Evolutionary conservation across 2,329 filamentous ascomycete genomes (phyloP), one percentile per base, ranked within the genome.

Genomic region (Ophiostoma montium): DNA sequence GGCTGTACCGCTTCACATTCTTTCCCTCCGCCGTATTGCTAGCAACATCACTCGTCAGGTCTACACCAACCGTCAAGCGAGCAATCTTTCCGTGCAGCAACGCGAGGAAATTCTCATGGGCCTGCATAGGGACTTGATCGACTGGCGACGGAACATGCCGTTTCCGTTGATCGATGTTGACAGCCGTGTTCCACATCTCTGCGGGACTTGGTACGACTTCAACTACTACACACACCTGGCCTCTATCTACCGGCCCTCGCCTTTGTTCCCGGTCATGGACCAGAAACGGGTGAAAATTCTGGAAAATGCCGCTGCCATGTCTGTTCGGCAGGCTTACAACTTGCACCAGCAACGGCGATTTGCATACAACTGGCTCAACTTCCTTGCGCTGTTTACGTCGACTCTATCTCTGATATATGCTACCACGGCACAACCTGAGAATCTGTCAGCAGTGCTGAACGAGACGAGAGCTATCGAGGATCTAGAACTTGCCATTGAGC

Each of bases 181-280:
- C 53, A 59, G 58, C 5, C 59, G 59, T 9, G 67, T 71, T 1
- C 68, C 68, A 1, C 69, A 71, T 49, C 57, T 70, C 3, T 65
- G 57, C 36, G 67, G 61, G 8, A 63, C 57, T 49, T 71, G 68
- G 69, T 71, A 67, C 53, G 68, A 71, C 48, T 63, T 70, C 41
- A 71, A 71, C 55, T 71, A 68, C 54, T 70, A 70, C 53, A 68
- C 63, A 0, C 68, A 71, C 45, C 55, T 70, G 1, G 63, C 63
- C 12, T 65, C 68, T 57, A 56, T 71, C 4, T 70, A 71, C 53
- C 58, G 68, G 3, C 69, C 68, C 1, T 69, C 68, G 1, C 67
- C 68, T 1, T 52, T 70, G 0, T 65, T 61, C 19, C 67, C 67
- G 2, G 60, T 59, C 1, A 55, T 67, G 21, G 63, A 67, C 50